Evolutionary conservation across 306 rosid species (phyloP), one percentile per base, ranked within the genome.

Genomic region (Cyclanthera cordifolia): DNA sequence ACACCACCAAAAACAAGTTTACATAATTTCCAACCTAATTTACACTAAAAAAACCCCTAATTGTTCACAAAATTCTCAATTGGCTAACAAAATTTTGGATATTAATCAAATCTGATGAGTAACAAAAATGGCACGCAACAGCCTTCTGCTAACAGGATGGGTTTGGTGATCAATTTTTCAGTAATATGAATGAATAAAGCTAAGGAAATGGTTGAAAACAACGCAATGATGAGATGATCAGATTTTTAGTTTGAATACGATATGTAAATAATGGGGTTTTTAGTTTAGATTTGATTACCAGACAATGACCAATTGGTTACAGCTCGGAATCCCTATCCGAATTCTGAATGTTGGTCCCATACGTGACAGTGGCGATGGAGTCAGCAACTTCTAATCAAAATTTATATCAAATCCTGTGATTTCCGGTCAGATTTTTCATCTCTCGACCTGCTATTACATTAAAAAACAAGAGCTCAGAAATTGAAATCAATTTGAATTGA

Each of bases 251-350:
- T 43, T 6, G 19, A 23, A 6, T 41, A 24, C 41, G 39, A 66
- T 66, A 24, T 0, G 53, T 11, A 66, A 66, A 66, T 66, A 66
- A 66, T 66, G 71, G 71, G 41, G 54, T 1, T 14, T 14, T 66
- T 24, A 24, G 53, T 45, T 66, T 5, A 46, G 71, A 46, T 66
- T 66, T 46, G 71, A 46, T 66, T 66, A 66, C 71, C 71, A 66
- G 71, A 46, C 71, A 66, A 52, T 20, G 15, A 34, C 39, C 37
- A 39, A 54, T 70, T 51, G 49, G 73, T 54, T 54, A 70, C 63
- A 53, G 73, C 73, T 70, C n/a, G 61, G 59, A 70, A 70, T 13
- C 63, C 59, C 63, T 70, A 70, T 69, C 63, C 63, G 6, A 52
- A 19, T 70, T 53, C 51, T 19, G 32, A 70, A 54, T 21, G 61